Evolutionary conservation across 257 asterid genomes (phyloP).

Genomic region (Misopates orontium): DNA sequence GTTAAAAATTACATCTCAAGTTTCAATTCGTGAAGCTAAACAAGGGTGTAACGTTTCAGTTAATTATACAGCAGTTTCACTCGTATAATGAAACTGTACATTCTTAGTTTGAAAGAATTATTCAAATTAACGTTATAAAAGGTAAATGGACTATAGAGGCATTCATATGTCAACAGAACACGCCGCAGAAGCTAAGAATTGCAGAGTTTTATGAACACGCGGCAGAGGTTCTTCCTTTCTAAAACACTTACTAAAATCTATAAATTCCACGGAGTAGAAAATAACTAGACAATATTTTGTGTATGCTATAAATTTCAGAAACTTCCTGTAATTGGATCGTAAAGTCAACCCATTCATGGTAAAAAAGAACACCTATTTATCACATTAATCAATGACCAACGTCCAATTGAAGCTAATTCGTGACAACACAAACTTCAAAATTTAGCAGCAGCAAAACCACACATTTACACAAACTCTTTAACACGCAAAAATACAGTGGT

Average conservation of each 20-base stretch:
- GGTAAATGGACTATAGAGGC: too few species aligned
- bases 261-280: background rate
- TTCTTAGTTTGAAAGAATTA: background rate
- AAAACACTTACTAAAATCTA: background rate
- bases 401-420: background rate
- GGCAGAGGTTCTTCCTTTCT: background rate
- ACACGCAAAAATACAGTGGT: too few species aligned
- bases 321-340: too few species aligned
- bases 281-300: too few species aligned
- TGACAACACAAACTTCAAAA: conserved; percentile 1
- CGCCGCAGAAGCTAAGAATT: too few species aligned
- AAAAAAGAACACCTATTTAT: background rate
- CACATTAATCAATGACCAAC: background rate
- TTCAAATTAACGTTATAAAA: too few species aligned
- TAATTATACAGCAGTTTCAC: background rate
- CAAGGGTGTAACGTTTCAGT: background rate
- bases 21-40: background rate
- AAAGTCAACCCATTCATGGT: background rate
- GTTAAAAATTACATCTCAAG: background rate
- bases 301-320: too few species aligned
- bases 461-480: too few species aligned
- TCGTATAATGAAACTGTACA: background rate
- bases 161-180: too few species aligned
- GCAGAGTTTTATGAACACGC: background rate
- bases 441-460: background rate